phyloP scores from a whole-genome alignment of 345 rosid genomes.

The Eucalyptus polyanthemos region DNA sequence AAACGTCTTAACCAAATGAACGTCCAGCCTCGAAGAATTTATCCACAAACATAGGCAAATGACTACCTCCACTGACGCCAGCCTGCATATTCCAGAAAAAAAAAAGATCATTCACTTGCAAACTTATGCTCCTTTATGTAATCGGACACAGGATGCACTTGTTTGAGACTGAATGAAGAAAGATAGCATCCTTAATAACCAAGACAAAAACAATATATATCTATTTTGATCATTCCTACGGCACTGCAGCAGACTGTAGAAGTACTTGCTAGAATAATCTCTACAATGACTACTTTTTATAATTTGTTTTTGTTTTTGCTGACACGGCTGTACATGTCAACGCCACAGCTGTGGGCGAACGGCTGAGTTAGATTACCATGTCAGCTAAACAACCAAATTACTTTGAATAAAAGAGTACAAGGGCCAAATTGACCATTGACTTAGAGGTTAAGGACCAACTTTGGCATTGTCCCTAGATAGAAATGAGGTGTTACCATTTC shows the following conservation, averaged over 20 bases:
- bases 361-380: background rate
- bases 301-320: background rate
- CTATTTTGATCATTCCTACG: background rate
- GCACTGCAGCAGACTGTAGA: background rate
- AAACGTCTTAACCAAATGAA: background rate
- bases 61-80: conserved; percentile 90
- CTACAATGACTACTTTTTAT: background rate
- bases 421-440: background rate
- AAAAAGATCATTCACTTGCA: background rate
- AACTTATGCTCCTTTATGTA: background rate
- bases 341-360: background rate
- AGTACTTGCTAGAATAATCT: too few species aligned
- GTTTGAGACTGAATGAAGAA: background rate
- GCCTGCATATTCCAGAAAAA: conserved; percentile 30
- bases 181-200: background rate
- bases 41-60: conserved; percentile 70
- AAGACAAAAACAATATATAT: background rate
- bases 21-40: conserved; percentile 68
- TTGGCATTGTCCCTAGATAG: background rate
- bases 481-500: background rate
- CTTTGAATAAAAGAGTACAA: background rate
- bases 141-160: background rate
- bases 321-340: background rate
- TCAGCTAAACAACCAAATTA: too few species aligned
- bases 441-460: background rate